Evolutionary conservation across 2,329 filamentous ascomycete species (phyloP), one percentile per base, ranked within the genome.

Genomic region (Xylariales sp.): DNA sequence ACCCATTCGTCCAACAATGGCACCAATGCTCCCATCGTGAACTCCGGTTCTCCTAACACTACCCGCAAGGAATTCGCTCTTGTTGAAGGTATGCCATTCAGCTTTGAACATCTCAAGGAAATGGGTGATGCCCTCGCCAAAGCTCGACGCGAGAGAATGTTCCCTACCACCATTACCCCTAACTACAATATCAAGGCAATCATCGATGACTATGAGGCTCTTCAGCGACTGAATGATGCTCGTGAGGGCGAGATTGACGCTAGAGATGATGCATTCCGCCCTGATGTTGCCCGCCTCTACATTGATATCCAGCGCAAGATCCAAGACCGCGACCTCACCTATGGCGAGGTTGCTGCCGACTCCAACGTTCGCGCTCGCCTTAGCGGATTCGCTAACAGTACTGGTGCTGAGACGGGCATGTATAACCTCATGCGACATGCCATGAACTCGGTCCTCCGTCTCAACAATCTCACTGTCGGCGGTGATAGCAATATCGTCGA

Each of bases 401-500:
- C 73, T 18, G 63, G 69, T 10, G 73, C 72, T n/a, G 74, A 76
- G 59, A 58, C 70, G 5, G 68, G 66, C 41, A 66, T 75, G 8
- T 77, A 78, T 64, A 60, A 66, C 8, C 72, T 76, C 23, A 72
- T 78, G 32, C 70, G 74, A 43, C 76, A 78, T 39, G 77, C 77
- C 0, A 59, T 76, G 1, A 55, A 69, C 16, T 71, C 70, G 7
- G 74, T 76, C 2, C 64, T 73, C 48, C 67, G 87, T 64, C 58
- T 63, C 6, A 62, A 86, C 75, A 57, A 86, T 78, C 67, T 82
- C 76, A 14, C 82, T 77, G 1, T 81, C 77, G 65, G 85, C 65
- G 69, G 80, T 80, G 80, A 86, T 82, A 62, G 39, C 23, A 67
- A 69, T n/a, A 14, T 67, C 1, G 43, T 73, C 16, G 71, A 72